Base-by-base conservation (phyloP, 2,329 filamentous ascomycete species). In the Paraphoma chrysanthemicola region DNA sequence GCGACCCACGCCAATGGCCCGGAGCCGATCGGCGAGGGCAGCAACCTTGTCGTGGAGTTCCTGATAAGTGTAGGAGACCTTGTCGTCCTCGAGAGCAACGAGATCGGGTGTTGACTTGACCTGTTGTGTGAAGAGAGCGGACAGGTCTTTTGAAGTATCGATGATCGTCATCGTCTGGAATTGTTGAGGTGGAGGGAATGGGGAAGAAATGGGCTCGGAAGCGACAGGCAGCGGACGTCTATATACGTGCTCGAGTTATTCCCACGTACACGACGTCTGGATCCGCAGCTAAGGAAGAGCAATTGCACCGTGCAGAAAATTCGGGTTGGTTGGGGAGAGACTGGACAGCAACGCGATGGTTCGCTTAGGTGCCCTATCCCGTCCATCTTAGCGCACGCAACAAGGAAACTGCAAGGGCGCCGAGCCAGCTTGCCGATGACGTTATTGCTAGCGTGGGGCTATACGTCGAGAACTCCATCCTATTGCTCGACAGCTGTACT, bases 31-130 rank as follows among this genome's bases (percentile, higher is more conserved):
- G 53, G 89, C 84, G 54, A 93, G 85, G n/a, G 79, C 78, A 56
- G 84, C 83, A 44, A 91, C 89, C 73, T 88, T 86, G 47, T 82
- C 76, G 70, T 92, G 88, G 54, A 94, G 84, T 79, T 92, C 84
- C 45, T 84, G 82, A 74, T 94, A 94, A 48, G 90, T 92, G 71
- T 90, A 88, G 48, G 80, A 85, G 55, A 81, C 80, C 39, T 78
- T 80, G 61, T 88, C 88, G 76, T 93, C 90, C 73, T 93, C 90
- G 53, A 93, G 78, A 17, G 90, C 91, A 69, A 90, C 73, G 33
- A 86, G 85, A 77, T 91, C 80, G 5, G 90, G 91, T 0, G 90
- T 90, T 28, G 83, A 82, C 60, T 83, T 80, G 51, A 86, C 90
- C 80, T 94, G 91, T 63, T 86, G 78, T 62, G 80, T 78, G 73